Evolutionary conservation across 2,329 filamentous ascomycete genomes (phyloP).

Genomic region (Fusarium aywerte): DNA sequence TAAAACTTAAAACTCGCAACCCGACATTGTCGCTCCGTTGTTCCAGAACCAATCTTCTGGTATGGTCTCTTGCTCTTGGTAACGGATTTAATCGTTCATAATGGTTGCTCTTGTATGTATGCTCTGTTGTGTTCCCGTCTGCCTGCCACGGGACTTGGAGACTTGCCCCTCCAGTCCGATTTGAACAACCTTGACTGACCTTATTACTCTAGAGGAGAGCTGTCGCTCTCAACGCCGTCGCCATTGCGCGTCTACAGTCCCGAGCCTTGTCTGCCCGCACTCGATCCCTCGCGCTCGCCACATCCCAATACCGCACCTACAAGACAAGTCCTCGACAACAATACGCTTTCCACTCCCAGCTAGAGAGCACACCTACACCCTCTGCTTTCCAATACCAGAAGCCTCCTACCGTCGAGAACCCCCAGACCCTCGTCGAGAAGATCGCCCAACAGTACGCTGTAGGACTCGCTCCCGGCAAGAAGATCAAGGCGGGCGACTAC

Average conservation of each 20-base stretch:
- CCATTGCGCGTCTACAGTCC: conserved; percentile 12
- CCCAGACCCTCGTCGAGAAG: conserved; percentile 90
- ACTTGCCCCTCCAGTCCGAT: background rate
- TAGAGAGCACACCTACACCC: conserved; percentile 63
- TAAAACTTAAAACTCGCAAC: conserved; percentile 19
- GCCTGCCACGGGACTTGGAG: background rate
- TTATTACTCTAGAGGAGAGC: conserved; percentile 25
- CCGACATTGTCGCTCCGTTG: background rate
- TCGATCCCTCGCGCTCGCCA: conserved; percentile 22
- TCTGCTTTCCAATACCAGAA: conserved; percentile 65
- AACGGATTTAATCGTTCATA: background rate
- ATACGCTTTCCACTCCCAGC: conserved; percentile 68
- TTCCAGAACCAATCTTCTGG: background rate
- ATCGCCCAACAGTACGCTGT: conserved; percentile 86
- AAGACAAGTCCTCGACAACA: conserved; percentile 15
- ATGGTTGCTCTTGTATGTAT: conserved; percentile 30
- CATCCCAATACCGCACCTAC: conserved; percentile 30
- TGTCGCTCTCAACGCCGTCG: conserved; percentile 26
- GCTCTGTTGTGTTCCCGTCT: background rate
- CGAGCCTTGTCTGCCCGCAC: conserved; percentile 15
- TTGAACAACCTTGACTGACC: background rate
- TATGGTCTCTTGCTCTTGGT: background rate
- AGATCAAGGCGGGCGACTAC: conserved; percentile 84
- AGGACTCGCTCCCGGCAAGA: conserved; percentile 79
- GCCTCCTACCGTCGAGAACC: conserved; percentile 48